These are phyloP conservation scores for Cutaneotrichosporon sp. DNA, from an alignment of 1,284 basidiomycete species.

Conservation along the genomic window DNA sequence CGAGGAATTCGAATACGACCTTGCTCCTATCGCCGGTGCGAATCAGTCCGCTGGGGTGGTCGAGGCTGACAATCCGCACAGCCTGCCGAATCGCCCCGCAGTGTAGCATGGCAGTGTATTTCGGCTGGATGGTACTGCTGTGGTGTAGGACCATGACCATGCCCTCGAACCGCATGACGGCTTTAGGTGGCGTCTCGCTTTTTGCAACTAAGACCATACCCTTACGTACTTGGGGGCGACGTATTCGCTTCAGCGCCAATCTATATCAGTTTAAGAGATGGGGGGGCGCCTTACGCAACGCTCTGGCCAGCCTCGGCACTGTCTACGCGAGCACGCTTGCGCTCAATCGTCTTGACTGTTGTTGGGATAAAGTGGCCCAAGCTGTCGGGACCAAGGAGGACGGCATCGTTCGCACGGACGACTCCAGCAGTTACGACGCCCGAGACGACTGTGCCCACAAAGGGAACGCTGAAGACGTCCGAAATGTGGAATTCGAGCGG, in stretches of 20 bases:
- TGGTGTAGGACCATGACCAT: constrained; percentile 61
- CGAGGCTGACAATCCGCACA: constrained; percentile 81
- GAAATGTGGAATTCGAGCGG: constrained; percentile 72
- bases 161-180: constrained; percentile 44
- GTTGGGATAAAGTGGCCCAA: constrained; percentile 85
- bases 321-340: constrained; percentile 81
- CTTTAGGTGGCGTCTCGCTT: constrained; percentile 70
- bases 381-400: constrained; percentile 87
- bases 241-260: constrained; percentile 85
- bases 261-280: constrained; percentile 25
- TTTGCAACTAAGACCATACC: constrained; percentile 89
- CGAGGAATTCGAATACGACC: constrained; percentile 78
- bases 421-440: constrained; percentile 79
- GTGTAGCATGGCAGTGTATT: constrained; percentile 68
- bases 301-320: constrained; percentile 91
- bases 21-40: constrained; percentile 87
- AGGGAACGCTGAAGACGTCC: constrained; percentile 73
- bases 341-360: constrained; percentile 85
- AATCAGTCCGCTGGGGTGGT: constrained; percentile 79
- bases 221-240: constrained; percentile 79
- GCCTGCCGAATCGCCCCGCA: constrained; percentile 63
- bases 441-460: constrained; percentile 92
- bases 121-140: constrained; percentile 84
- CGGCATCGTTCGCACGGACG: constrained; percentile 74
- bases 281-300: constrained; percentile 62